Conservation (phyloP, 805 yeast species). For the Priceomyces haplophilus region DNA sequence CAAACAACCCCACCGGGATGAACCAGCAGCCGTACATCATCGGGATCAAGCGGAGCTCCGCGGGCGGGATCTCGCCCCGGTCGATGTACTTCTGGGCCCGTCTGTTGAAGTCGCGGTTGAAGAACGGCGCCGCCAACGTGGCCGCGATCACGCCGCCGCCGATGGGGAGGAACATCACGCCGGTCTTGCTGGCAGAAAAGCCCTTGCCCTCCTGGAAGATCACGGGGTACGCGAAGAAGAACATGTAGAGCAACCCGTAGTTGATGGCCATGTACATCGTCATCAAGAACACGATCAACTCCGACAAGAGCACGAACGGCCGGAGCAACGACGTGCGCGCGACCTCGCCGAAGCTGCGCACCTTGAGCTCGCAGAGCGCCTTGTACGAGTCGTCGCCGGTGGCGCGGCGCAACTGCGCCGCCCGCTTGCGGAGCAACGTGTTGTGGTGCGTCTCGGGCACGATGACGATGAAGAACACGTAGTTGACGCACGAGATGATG, state of each 20-base stretch:
- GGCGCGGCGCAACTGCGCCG: slow-evolving; percentile 21
- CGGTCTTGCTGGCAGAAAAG: slow-evolving; percentile 53
- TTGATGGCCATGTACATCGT: slow-evolving; percentile 40
- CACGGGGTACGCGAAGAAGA: slow-evolving; percentile 35
- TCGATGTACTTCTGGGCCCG: slow-evolving; percentile 14
- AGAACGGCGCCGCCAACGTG: slow-evolving; percentile 47
- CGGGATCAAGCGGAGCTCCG: slow-evolving; percentile 76
- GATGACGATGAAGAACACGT: not conserved
- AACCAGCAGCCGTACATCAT: slow-evolving; percentile 65
- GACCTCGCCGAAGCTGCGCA: slow-evolving; percentile 43
- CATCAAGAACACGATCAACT: slow-evolving; percentile 34
- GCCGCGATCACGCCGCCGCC: slow-evolving; percentile 63
- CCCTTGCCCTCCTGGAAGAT: slow-evolving; percentile 52
- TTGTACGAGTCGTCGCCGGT: slow-evolving; percentile 35
- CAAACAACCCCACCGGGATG: slow-evolving; percentile 71
- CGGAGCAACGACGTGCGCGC: slow-evolving; percentile 26
- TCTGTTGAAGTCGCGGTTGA: slow-evolving; percentile 51
- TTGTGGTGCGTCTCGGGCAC: not conserved
- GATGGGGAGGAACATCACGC: slow-evolving; percentile 71
- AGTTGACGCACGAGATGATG: slow-evolving; percentile 11
- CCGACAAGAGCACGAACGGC: slow-evolving; percentile 22
- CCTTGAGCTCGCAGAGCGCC: slow-evolving; percentile 26
- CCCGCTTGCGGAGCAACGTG: not conserved
- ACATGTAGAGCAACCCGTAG: slow-evolving; percentile 38
- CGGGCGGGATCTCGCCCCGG: slow-evolving; percentile 53